Base-by-base conservation (phyloP, 495 filamentous ascomycete species). In the Cudoniella acicularis region DNA sequence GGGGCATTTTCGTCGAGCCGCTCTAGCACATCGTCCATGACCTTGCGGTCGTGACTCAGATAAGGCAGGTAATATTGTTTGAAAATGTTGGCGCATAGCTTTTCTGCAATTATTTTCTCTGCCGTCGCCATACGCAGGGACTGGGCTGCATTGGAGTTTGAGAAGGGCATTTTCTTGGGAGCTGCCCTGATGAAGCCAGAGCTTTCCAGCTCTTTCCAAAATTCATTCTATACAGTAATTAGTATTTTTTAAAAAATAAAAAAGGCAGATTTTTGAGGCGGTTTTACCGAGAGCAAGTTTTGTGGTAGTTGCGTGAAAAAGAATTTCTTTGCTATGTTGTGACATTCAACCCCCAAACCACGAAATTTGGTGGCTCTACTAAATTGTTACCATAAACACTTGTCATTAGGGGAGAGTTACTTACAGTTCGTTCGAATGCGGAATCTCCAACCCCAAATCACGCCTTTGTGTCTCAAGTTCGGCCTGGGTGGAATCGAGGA, bases 41-140 rank as follows among this genome's bases (percentile, higher is more conserved):
- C 52, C 42, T 47, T 13, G 11, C 52, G 52, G 30, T 36, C 30
- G 13, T 36, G n/a, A 36, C 30, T 4, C 30, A 36, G 30, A 36
- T 13, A 6, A 36, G 36, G 52, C 13, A 48, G 52, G 23, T 54
- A 40, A 43, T 54, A 54, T 20, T 47, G 52, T 43, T 21, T 13
- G 52, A 54, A 54, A 25, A 54, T 54, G 17, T 54, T 10, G 11
- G 52, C 21, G 52, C 26, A 54, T 21, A 54, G 25, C 26, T 43
- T 54, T 6, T 43, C 17, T 3, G 52, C 52, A 20, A 54, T 43
- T 3, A 54, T 42, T 43, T 20, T 42, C 10, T 47, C 36, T n/a
- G 52, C 52, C 11, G 52, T 27, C 10, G 52, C 52, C 36, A 43
- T 54, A 40, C 52, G 25, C 4, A 54, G 36, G 26, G 6, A 54